A percentile compares a stretch with the other conserved stretches of the same genome.
These are phyloP conservation scores for Rubia occidens DNA, from an alignment of 305 asterid genomes.

Conservation along the genomic window DNA sequence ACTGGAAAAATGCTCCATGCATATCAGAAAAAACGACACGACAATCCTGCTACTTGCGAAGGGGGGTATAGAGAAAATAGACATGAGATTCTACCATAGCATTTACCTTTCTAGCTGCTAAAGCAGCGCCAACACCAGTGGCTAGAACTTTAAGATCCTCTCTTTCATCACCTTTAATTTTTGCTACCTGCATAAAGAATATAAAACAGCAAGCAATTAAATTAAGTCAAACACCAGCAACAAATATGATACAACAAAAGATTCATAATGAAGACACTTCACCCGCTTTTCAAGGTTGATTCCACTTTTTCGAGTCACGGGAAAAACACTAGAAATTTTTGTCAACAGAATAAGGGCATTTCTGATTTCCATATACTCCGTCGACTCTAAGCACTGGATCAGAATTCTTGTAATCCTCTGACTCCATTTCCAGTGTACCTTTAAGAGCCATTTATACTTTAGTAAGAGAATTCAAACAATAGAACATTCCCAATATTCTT, in stretches of 20 bases:
- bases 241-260: not conserved
- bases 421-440: slow-evolving; percentile 99
- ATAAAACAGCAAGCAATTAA: slow-evolving; percentile 17
- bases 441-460: slow-evolving; percentile 13
- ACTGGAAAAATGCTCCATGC: not conserved
- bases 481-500: not conserved
- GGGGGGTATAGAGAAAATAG: not conserved
- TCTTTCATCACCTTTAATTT: slow-evolving; percentile 91
- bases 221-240: slow-evolving; percentile 6
- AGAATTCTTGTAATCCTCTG: slow-evolving; percentile 89
- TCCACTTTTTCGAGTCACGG: slow-evolving; percentile 97
- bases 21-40: not conserved
- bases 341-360: slow-evolving; percentile 90
- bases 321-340: slow-evolving; percentile 79
- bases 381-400: slow-evolving; percentile 93
- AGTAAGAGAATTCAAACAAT: not conserved
- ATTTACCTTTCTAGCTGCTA: slow-evolving; percentile 92
- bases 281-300: slow-evolving; percentile 99
- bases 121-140: slow-evolving; percentile 93
- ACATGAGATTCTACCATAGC: not conserved
- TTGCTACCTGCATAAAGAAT: slow-evolving; percentile 63
- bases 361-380: slow-evolving; percentile 95
- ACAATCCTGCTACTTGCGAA: not conserved
- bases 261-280: slow-evolving; percentile 16
- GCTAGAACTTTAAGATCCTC: slow-evolving; percentile 99